Percentiles rank a stretch among this genome's conserved stretches.
Evolutionary conservation across 225 moss, liverwort and hornwort species (phyloP).

Genomic region (Lunularia cruciata): DNA sequence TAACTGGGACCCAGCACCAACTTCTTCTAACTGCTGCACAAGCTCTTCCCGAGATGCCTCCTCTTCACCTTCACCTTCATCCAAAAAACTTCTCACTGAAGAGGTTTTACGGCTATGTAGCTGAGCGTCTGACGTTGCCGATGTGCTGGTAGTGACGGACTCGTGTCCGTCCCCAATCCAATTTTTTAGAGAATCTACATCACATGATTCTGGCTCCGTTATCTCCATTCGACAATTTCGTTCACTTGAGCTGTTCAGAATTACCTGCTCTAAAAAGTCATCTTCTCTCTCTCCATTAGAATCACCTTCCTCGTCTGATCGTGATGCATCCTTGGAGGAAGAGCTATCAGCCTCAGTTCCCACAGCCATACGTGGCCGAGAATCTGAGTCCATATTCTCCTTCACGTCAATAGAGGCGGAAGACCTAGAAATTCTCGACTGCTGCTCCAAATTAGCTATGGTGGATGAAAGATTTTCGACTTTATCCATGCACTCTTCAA

Average conservation of each 20-base stretch:
- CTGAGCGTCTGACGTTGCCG: neutral
- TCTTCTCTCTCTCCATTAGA: conserved; percentile 6
- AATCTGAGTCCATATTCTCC: conserved; percentile 1
- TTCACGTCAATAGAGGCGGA: conserved; percentile 15
- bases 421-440: conserved; percentile 24
- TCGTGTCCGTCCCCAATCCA: conserved; percentile 32
- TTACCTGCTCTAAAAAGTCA: neutral
- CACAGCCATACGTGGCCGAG: neutral
- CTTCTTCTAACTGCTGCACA: conserved; percentile 10
- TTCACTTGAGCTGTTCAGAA: neutral
- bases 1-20: conserved; percentile 13
- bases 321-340: conserved; percentile 13
- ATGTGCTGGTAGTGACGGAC: neutral
- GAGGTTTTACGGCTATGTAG: conserved; percentile 12
- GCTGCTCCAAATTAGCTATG: conserved; percentile 27
- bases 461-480: conserved; percentile 34
- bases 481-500: conserved; percentile 32
- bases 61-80: conserved; percentile 13
- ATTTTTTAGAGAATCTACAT: conserved; percentile 25
- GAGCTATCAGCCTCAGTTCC: conserved; percentile 5
- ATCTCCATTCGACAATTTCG: neutral
- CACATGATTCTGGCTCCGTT: conserved; percentile 20
- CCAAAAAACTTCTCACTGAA: neutral
- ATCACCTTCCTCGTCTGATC: conserved; percentile 5
- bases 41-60: conserved; percentile 30